Evolutionary conservation across 1,139 yeast species (phyloP).

Genomic region (Saccharomyces hybrid): DNA sequence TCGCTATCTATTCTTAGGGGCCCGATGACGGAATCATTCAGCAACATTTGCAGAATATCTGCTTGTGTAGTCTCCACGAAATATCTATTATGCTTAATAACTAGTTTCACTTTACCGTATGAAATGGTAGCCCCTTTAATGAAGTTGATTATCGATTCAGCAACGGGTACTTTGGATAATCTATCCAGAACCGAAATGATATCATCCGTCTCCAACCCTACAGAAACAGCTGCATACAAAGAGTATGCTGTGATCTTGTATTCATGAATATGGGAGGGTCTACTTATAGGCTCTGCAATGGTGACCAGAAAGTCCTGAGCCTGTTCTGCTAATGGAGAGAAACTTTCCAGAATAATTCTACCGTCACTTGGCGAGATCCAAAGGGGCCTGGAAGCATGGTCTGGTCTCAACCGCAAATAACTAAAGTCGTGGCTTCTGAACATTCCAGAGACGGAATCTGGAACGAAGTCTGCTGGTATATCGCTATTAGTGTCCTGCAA

Average conservation of each 20-base stretch:
- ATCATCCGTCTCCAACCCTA: slow-evolving; percentile 91
- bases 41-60: slow-evolving; percentile 82
- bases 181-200: slow-evolving; percentile 85
- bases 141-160: slow-evolving; percentile 74
- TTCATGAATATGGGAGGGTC: slow-evolving; percentile 95
- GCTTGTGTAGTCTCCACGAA: slow-evolving; percentile 96
- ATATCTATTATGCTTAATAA: slow-evolving; percentile 86
- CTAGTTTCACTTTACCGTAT: slow-evolving; percentile 92
- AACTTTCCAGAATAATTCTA: slow-evolving; percentile 82
- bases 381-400: slow-evolving; percentile 86
- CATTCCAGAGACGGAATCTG: slow-evolving; percentile 77
- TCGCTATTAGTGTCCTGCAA: slow-evolving; percentile 39
- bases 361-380: slow-evolving; percentile 97
- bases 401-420: slow-evolving; percentile 79
- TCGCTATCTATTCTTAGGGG: slow-evolving; percentile 67
- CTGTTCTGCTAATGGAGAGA: slow-evolving; percentile 94
- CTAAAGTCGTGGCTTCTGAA: slow-evolving; percentile 84
- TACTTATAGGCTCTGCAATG: slow-evolving; percentile 94
- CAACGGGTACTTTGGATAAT: slow-evolving; percentile 89
- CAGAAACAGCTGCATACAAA: slow-evolving; percentile 95
- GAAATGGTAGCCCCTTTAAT: slow-evolving; percentile 87
- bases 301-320: slow-evolving; percentile 96
- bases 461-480: slow-evolving; percentile 61
- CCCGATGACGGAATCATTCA: slow-evolving; percentile 88
- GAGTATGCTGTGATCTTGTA: slow-evolving; percentile 89